Base-by-base conservation (phyloP, 192 early-diverging fungal species). In the Geranomyces michiganensis region DNA sequence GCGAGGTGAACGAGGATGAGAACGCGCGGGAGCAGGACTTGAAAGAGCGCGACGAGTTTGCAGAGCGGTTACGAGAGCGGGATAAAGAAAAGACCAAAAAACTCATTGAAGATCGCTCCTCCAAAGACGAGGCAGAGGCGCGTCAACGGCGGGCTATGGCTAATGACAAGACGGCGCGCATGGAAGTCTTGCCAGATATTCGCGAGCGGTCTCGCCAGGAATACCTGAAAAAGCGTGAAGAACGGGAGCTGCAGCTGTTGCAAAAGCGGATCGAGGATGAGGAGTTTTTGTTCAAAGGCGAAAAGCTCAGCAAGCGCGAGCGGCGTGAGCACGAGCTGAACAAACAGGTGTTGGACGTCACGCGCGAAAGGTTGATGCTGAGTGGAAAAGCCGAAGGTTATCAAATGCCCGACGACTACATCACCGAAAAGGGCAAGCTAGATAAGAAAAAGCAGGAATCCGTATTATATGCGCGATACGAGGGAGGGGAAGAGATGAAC, bases 341-440 rank as follows among this genome's bases (percentile, higher is more conserved):
- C 47, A 92, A 92, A 78, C 83, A 92, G 73, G 82, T 95, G n/a
- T 66, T 97, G 53, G 76, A 85, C 32, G 78, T 98, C 21, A 93
- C 97, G 14, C 87, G 91, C 63, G 94, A 94, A 74, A 88, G 95
- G 27, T 80, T 90, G 67, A 87, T 84, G 49, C 87, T 97, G 36
- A 86, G 90, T 70, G 87, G 88, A 51, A 90, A 91, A 32, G 82
- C 86, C 13, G 94, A 95, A 67, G 94, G 88, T 21, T 99, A 97
- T 62, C 56, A 77, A 60, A 80, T 79, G 79, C 78, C 81, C 15
- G 82, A 86, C 55, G 96, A 97, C 76, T 99, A 97, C 72, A 96
- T 99, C 62, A 97, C 95, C 0, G 96, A 97, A 71, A 97, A 97
- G 78, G 97, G 97, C 62, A 96, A 97, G 69, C 89, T 99, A 49